Conservation (phyloP, 2,329 filamentous ascomycete genomes). For the Bipolaris cookei region DNA sequence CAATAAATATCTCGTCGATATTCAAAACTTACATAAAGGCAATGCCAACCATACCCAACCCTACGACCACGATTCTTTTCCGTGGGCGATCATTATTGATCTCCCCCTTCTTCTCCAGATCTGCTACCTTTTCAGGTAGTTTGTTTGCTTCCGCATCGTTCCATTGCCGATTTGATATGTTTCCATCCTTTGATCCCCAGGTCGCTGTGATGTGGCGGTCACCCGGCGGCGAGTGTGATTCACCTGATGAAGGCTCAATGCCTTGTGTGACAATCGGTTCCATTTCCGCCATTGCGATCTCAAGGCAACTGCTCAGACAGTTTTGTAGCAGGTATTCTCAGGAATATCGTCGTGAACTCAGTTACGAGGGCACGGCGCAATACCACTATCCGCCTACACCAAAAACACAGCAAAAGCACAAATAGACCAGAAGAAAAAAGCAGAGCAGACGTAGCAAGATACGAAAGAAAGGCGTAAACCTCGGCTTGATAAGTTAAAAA, state of each 20-base stretch:
- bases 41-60: slow-evolving; percentile 89
- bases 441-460: neutral
- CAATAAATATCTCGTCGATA: neutral
- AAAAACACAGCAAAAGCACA: neutral
- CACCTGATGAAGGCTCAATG: slow-evolving; percentile 41
- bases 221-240: slow-evolving; percentile 39
- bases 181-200: slow-evolving; percentile 38
- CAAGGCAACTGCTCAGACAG: neutral
- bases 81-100: slow-evolving; percentile 44
- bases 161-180: slow-evolving; percentile 54
- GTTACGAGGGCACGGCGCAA: neutral
- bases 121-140: slow-evolving; percentile 53
- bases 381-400: neutral
- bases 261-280: slow-evolving; percentile 42
- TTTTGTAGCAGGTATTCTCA: neutral
- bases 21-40: slow-evolving; percentile 75
- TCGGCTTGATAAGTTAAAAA: neutral
- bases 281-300: slow-evolving; percentile 27
- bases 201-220: slow-evolving; percentile 31
- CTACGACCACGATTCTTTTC: slow-evolving; percentile 80
- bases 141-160: slow-evolving; percentile 56
- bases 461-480: neutral
- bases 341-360: neutral
- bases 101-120: slow-evolving; percentile 34
- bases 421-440: neutral